phyloP scores from a whole-genome alignment of 2,329 filamentous ascomycete genomes.

The Herpotrichia juniperi region DNA sequence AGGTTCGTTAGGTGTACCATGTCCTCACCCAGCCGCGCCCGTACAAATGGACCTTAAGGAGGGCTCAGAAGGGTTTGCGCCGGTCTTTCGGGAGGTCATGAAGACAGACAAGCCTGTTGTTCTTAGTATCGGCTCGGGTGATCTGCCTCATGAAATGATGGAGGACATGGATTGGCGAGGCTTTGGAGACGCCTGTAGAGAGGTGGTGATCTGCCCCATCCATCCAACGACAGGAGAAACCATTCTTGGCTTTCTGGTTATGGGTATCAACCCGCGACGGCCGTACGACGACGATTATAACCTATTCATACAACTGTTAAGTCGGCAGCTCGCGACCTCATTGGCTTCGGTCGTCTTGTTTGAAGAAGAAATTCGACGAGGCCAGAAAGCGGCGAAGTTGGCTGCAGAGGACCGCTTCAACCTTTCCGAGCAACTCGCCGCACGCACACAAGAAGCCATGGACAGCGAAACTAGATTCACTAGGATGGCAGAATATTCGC shows the following conservation, averaged over 20 bases:
- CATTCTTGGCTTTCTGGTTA: conserved; percentile 77
- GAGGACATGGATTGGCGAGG: conserved; percentile 73
- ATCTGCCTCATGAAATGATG: conserved; percentile 68
- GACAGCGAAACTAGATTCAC: conserved; percentile 79
- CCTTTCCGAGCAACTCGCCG: conserved; percentile 74
- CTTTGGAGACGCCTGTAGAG: conserved; percentile 71
- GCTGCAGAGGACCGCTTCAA: conserved; percentile 79
- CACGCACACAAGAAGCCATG: conserved; percentile 62
- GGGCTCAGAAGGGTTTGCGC: conserved; percentile 75
- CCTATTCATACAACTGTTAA: conserved; percentile 76
- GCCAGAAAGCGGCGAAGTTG: conserved; percentile 73
- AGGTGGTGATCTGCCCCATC: conserved; percentile 78
- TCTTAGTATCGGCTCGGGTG: conserved; percentile 69
- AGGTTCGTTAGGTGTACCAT: conserved; percentile 71
- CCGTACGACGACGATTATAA: conserved; percentile 83
- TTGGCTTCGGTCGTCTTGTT: conserved; percentile 82
- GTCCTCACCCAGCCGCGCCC: conserved; percentile 66
- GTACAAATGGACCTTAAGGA: conserved; percentile 70
- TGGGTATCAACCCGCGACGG: conserved; percentile 78
- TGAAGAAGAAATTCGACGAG: conserved; percentile 79
- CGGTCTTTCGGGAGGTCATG: conserved; percentile 78
- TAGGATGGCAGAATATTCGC: conserved; percentile 82
- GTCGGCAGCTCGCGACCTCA: conserved; percentile 77
- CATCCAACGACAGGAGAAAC: conserved; percentile 76
- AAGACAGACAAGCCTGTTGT: conserved; percentile 70